Evolutionary conservation across 2,329 filamentous ascomycete species (phyloP).

Genomic region (Xylariaceae sp.): DNA sequence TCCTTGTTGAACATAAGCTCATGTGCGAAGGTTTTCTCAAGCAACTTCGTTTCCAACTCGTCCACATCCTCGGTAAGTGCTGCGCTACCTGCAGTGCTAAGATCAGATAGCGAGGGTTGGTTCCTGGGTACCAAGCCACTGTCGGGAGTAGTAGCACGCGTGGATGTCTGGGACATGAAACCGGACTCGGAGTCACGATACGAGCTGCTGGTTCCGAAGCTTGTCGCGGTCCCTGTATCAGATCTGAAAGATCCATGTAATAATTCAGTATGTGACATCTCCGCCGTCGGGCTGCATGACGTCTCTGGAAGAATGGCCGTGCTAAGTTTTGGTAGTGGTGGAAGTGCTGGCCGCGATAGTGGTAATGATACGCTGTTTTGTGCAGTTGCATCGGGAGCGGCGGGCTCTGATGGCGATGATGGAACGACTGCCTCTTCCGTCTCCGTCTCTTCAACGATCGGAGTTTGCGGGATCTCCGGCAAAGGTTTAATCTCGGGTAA

Average conservation of each 20-base stretch:
- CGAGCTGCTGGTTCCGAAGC: conserved; percentile 71
- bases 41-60: conserved; percentile 74
- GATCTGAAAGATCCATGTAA: conserved; percentile 48
- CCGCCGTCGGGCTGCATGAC: conserved; percentile 45
- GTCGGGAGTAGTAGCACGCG: conserved; percentile 82
- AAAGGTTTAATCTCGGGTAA: conserved; percentile 49
- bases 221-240: conserved; percentile 69
- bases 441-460: conserved; percentile 17
- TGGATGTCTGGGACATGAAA: conserved; percentile 74
- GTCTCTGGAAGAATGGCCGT: conserved; percentile 45
- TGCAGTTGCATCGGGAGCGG: conserved; percentile 36
- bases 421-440: conserved; percentile 31
- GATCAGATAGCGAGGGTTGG: conserved; percentile 60
- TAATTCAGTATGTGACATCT: conserved; percentile 41
- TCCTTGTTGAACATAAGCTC: conserved; percentile 93
- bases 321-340: conserved; percentile 53
- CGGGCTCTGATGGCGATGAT: conserved; percentile 40
- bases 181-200: conserved; percentile 79
- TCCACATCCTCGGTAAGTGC: conserved; percentile 67
- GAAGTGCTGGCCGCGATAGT: conserved; percentile 44
- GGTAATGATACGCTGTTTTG: conserved; percentile 43
- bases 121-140: conserved; percentile 47
- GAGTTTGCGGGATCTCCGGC: conserved; percentile 51
- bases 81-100: conserved; percentile 61
- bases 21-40: conserved; percentile 88